These are phyloP conservation scores for Helminthosporium solani DNA, from an alignment of 2,329 filamentous ascomycete genomes.

Conservation along the genomic window DNA sequence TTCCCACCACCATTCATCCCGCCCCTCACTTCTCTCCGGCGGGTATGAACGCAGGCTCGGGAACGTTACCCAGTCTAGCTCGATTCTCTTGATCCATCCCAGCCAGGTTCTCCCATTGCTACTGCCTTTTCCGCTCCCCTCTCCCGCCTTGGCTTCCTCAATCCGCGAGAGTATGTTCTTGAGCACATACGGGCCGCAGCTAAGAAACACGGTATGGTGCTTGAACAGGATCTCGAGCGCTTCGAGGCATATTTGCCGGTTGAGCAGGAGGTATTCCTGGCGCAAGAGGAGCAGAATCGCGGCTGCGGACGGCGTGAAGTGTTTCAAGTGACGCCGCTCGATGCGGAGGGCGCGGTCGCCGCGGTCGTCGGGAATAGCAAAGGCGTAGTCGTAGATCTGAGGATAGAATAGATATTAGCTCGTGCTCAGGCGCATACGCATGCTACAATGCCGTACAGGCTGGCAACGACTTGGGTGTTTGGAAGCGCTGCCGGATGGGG, in stretches of 20 bases:
- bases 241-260: slow-evolving; percentile 36
- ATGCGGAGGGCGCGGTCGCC: slow-evolving; percentile 31
- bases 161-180: slow-evolving; percentile 30
- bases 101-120: slow-evolving; percentile 32
- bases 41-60: slow-evolving; percentile 36
- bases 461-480: no score
- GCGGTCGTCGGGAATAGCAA: slow-evolving; percentile 27
- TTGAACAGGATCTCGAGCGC: slow-evolving; percentile 39
- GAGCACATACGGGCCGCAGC: slow-evolving; percentile 39
- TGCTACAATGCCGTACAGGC: no score
- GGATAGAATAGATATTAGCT: slow-evolving; percentile 1
- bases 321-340: slow-evolving; percentile 36
- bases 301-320: slow-evolving; percentile 34
- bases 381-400: slow-evolving; percentile 36
- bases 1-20: slow-evolving; percentile 32
- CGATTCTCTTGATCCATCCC: slow-evolving; percentile 31
- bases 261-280: slow-evolving; percentile 37
- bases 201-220: slow-evolving; percentile 34
- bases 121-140: no score
- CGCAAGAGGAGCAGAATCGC: slow-evolving; percentile 36
- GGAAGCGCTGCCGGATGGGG: no score
- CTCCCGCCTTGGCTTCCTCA: slow-evolving; percentile 14
- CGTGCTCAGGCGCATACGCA: not conserved
- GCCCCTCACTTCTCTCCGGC: slow-evolving; percentile 24
- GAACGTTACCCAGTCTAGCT: slow-evolving; percentile 40